A percentile compares a stretch with the other conserved stretches of the same genome.
These are phyloP conservation scores for Eimeria falciformis DNA, from an alignment of 169 alveolate genomes.

Conservation along the genomic window DNA sequence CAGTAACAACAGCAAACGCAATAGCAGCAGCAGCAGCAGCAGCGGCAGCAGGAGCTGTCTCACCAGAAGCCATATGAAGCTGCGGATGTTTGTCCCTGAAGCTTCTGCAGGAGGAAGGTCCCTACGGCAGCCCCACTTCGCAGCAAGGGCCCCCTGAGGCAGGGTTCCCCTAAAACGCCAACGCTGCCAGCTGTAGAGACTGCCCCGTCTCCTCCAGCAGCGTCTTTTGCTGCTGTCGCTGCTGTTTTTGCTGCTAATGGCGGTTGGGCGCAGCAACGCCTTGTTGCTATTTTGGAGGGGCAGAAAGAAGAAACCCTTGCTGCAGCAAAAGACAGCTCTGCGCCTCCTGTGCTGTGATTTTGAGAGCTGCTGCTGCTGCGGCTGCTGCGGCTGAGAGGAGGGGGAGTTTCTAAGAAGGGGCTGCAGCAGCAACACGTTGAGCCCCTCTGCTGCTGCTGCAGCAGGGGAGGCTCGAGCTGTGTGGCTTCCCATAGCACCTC, in stretches of 20 bases:
- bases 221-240: conserved; percentile 24
- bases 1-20: conserved; percentile 20
- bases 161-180: no score
- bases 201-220: not conserved
- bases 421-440: not conserved
- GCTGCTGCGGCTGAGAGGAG: not conserved
- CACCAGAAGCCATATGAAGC: conserved; percentile 37
- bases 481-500: conserved; percentile 47
- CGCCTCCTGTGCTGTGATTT: conserved; percentile 5
- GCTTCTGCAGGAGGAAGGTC: conserved; percentile 22
- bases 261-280: conserved; percentile 28
- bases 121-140: conserved; percentile 31
- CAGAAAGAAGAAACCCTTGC: not conserved
- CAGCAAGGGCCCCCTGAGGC: not conserved
- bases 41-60: not conserved
- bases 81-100: not conserved
- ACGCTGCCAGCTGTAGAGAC: not conserved
- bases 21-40: conserved; percentile 22
- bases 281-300: not conserved
- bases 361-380: conserved; percentile 17
- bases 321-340: not conserved
- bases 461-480: conserved; percentile 7
- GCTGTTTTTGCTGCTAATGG: conserved; percentile 28
- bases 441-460: conserved; percentile 43
- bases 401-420: not conserved